These are phyloP conservation scores for Stephanodiscus triporus DNA, from an alignment of 108 stramenopile genomes.

Conservation along the genomic window DNA sequence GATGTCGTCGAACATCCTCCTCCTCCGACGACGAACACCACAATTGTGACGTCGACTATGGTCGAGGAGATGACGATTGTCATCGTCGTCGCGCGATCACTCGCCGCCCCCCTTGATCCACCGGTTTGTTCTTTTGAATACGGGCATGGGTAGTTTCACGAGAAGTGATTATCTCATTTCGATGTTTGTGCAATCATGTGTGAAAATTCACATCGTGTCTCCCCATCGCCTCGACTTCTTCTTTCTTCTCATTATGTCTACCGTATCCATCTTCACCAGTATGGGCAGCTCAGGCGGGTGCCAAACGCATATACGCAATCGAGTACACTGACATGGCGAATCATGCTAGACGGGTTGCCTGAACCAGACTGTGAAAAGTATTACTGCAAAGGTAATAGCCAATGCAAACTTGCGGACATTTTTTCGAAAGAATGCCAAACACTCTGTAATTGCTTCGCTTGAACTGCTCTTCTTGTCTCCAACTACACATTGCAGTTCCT, in stretches of 20 bases:
- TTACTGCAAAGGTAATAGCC: too few relatives aligned
- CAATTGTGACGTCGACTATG: too few relatives aligned
- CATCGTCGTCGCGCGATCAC: constrained; percentile 5
- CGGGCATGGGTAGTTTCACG: too few relatives aligned
- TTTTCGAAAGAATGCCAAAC: too few relatives aligned
- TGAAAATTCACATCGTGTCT: background rate
- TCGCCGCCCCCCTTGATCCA: background rate
- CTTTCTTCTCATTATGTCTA: background rate
- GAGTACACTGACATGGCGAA: constrained; percentile 99
- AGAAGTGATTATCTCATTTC: too few relatives aligned
- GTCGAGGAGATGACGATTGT: constrained; percentile 22
- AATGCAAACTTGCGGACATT: too few relatives aligned
- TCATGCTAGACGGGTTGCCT: constrained; percentile 90
- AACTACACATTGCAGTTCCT: too few relatives aligned
- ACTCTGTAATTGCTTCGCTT: too few relatives aligned
- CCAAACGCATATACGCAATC: constrained; percentile 90
- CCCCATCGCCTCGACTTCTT: background rate
- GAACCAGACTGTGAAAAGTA: too few relatives aligned
- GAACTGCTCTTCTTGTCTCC: too few relatives aligned
- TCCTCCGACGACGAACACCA: too few relatives aligned
- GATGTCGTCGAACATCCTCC: constrained; percentile 40
- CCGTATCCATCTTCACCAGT: constrained; percentile 32
- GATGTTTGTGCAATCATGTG: background rate
- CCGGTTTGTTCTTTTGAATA: too few relatives aligned
- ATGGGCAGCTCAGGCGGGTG: constrained; percentile 98